These are phyloP conservation scores for Ophiostoma sp. DNA, from an alignment of 2,329 filamentous ascomycete genomes.

Conservation along the genomic window DNA sequence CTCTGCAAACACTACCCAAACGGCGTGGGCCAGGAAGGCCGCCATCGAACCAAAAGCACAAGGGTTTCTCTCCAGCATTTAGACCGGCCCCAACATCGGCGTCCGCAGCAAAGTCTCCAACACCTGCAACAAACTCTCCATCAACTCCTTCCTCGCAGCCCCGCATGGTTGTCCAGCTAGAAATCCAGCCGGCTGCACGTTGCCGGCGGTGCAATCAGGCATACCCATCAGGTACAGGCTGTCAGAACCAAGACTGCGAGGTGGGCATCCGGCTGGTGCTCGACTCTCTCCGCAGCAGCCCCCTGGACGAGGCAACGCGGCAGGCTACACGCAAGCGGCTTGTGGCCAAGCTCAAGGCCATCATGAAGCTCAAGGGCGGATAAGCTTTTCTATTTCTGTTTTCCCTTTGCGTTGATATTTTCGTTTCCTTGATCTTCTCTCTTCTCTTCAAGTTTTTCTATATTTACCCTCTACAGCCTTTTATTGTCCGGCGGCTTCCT, in stretches of 20 bases:
- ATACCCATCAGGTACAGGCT: constrained; percentile 17
- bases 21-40: not conserved
- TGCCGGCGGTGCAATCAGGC: constrained; percentile 22
- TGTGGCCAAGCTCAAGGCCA: constrained; percentile 13
- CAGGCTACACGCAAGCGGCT: constrained; percentile 19
- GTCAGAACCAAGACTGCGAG: constrained; percentile 23
- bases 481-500: too few species aligned
- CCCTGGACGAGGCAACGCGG: not conserved
- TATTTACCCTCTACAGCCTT: not conserved
- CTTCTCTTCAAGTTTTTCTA: not conserved
- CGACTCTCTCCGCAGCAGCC: constrained; percentile 22
- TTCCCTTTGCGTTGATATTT: not conserved
- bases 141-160: not conserved
- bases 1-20: not conserved
- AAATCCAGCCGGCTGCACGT: constrained; percentile 8
- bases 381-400: too few species aligned
- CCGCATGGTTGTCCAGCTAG: constrained; percentile 19
- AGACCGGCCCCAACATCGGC: not conserved
- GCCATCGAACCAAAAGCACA: not conserved
- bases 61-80: not conserved
- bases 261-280: constrained; percentile 26
- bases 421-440: not conserved
- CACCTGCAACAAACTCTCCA: not conserved
- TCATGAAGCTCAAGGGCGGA: not conserved
- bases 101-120: not conserved